phyloP scores from a whole-genome alignment of 1,284 basidiomycete species.

The Heterobasidion parviporum region DNA sequence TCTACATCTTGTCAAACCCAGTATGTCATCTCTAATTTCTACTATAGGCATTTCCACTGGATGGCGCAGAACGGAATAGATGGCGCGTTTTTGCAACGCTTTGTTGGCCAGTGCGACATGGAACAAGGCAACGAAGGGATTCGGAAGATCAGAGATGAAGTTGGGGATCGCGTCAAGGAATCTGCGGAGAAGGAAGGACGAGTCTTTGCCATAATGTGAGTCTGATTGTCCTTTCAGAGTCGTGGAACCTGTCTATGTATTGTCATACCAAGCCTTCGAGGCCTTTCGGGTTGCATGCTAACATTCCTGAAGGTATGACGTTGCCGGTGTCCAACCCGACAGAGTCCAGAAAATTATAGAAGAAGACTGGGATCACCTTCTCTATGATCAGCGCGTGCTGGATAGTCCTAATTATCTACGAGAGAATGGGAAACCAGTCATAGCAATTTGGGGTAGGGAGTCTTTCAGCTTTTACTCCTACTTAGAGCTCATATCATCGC shows the following conservation, averaged over 20 bases:
- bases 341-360: slow-evolving; percentile 50
- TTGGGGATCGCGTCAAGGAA: slow-evolving; percentile 58
- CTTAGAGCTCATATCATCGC: neutral
- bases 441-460: slow-evolving; percentile 57
- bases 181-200: slow-evolving; percentile 70
- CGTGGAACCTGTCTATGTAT: neutral
- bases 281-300: neutral
- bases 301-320: slow-evolving; percentile 56
- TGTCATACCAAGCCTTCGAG: slow-evolving; percentile 3
- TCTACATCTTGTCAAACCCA: neutral
- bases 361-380: slow-evolving; percentile 62
- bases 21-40: neutral
- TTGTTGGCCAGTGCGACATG: slow-evolving; percentile 55
- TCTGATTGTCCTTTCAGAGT: slow-evolving; percentile 8
- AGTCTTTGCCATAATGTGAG: slow-evolving; percentile 74
- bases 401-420: slow-evolving; percentile 64
- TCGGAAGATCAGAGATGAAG: slow-evolving; percentile 56
- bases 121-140: slow-evolving; percentile 44
- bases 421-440: slow-evolving; percentile 57
- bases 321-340: slow-evolving; percentile 55
- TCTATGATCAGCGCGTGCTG: slow-evolving; percentile 49
- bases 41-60: slow-evolving; percentile 63
- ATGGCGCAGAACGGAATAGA: slow-evolving; percentile 74
- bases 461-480: neutral
- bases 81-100: slow-evolving; percentile 71